Percentiles rank a stretch among this genome's conserved stretches.
phyloP scores from a whole-genome alignment of 1,284 basidiomycete genomes.

The Porogramme epimiltina region DNA sequence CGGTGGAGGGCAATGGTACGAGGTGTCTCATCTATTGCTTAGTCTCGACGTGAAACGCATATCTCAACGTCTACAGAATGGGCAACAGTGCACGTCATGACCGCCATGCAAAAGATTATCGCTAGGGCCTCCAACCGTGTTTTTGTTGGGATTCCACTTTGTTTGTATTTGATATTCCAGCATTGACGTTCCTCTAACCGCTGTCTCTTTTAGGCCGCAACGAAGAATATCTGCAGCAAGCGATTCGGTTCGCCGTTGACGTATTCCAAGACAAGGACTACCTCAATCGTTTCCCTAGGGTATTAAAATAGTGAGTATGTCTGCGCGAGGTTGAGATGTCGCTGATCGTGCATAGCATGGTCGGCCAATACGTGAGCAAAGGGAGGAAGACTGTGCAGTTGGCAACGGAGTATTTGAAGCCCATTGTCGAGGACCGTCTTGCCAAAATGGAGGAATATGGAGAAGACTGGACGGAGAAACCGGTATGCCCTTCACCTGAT shows the following conservation, averaged over 20 bases:
- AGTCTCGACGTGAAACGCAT: conserved; percentile 1
- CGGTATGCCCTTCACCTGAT: too few species aligned
- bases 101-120: conserved; percentile 25
- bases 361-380: neutral
- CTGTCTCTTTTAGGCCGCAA: conserved; percentile 22
- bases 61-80: too few species aligned
- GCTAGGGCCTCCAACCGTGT: conserved; percentile 28
- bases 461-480: conserved; percentile 26
- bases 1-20: conserved; percentile 9
- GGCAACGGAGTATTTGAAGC: conserved; percentile 9
- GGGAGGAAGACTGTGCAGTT: neutral
- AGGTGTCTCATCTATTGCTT: too few species aligned
- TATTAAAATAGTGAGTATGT: conserved; percentile 30
- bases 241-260: conserved; percentile 10
- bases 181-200: neutral
- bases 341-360: neutral
- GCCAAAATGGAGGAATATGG: conserved; percentile 17
- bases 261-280: conserved; percentile 4
- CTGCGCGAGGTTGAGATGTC: too few species aligned
- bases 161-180: conserved; percentile 17
- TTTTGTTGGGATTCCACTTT: conserved; percentile 31
- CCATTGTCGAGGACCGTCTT: conserved; percentile 23
- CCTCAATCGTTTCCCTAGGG: conserved; percentile 28
- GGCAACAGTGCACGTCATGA: conserved; percentile 5
- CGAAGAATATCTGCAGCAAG: conserved; percentile 17